Evolutionary conservation across 129 eudicot species (phyloP), one percentile per base, ranked within the genome.

Genomic region (Glebionis coronaria): DNA sequence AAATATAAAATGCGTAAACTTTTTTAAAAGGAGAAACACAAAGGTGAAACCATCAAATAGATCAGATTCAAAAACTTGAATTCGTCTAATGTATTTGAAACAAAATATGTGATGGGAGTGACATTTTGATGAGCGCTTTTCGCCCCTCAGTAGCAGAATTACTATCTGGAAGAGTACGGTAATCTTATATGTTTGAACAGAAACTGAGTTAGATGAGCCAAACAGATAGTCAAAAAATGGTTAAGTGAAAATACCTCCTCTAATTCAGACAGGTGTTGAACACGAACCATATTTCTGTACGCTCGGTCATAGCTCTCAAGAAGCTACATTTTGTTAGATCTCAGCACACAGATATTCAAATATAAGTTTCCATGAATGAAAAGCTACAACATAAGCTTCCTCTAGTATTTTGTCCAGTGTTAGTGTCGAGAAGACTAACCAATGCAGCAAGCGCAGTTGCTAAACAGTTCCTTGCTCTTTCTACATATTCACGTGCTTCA

Each of bases 291-390:
- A 68, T 89, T 93, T 77, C 80, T 93, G 81, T 93, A 93, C 12
- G 95, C 97, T 69, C 99, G 97, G 38, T 93, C 99, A 72, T 93
- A 93, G 89, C 99, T 93, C 82, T 93, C 99, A 71, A 93, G 85
- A 65, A 93, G 96, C 98, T 93, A 80, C 68, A 14, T 12, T 31
- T 56, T 13, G 63, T 42, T 63, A 61, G 8, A 20, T 28, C 50
- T 23, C 25, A 23, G 25, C 25, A 23, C 25, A 54, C 35, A 58
- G 44, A 35, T 44, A 29, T 64, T 31, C 56, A 63, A 31, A 58
- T 52, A 12, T 56, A 46, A 51, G 45, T 15, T 45, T 21, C 58
- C 53, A 61, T 66, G 71, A 59, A 10, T 66, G 47, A 29, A 3
- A 14, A 47, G 15, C 49, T 29, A 28, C n/a, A 13, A 52, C 16